phyloP scores from a whole-genome alignment of 257 asterid genomes.

The Fraxinus cuspidata region DNA sequence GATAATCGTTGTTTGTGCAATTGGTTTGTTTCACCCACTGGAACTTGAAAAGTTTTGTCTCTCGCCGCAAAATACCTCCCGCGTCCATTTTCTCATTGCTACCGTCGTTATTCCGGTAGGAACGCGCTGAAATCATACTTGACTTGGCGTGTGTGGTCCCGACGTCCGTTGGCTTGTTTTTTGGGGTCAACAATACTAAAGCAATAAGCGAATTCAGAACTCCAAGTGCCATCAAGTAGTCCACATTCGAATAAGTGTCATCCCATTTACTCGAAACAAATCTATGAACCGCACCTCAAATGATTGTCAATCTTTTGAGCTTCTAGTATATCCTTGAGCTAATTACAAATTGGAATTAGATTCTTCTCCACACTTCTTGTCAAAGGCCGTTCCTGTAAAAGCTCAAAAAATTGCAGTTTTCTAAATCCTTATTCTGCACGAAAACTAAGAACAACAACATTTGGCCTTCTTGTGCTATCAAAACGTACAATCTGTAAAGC shows the following conservation, averaged over 20 bases:
- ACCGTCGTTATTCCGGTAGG: too few relatives aligned
- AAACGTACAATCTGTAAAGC: slow-evolving; percentile 18
- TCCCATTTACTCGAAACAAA: not conserved
- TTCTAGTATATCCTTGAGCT: slow-evolving; percentile 6
- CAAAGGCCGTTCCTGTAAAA: slow-evolving; percentile 27
- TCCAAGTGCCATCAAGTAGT: slow-evolving; percentile 9
- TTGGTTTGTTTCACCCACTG: too few relatives aligned
- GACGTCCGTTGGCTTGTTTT: too few relatives aligned
- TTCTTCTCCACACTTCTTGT: slow-evolving; percentile 17
- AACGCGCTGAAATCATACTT: too few relatives aligned
- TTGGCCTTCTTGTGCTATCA: slow-evolving; percentile 20
- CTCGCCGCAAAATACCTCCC: too few relatives aligned
- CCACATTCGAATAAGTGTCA: slow-evolving; percentile 13
- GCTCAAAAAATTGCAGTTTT: slow-evolving; percentile 7
- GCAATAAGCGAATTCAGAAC: slow-evolving; percentile 13
- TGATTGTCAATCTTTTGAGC: not conserved
- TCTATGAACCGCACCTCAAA: not conserved
- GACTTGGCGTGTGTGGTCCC: too few relatives aligned
- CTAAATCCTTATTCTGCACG: slow-evolving; percentile 22
- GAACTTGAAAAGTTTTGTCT: too few relatives aligned
- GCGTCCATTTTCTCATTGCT: too few relatives aligned
- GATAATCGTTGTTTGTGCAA: too few relatives aligned
- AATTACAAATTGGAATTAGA: slow-evolving; percentile 10
- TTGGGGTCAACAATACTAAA: too few relatives aligned
- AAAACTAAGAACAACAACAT: slow-evolving; percentile 27